These are phyloP conservation scores for Pseudozyma flocculosa DNA, from an alignment of 1,284 basidiomycete species.

Conservation along the genomic window DNA sequence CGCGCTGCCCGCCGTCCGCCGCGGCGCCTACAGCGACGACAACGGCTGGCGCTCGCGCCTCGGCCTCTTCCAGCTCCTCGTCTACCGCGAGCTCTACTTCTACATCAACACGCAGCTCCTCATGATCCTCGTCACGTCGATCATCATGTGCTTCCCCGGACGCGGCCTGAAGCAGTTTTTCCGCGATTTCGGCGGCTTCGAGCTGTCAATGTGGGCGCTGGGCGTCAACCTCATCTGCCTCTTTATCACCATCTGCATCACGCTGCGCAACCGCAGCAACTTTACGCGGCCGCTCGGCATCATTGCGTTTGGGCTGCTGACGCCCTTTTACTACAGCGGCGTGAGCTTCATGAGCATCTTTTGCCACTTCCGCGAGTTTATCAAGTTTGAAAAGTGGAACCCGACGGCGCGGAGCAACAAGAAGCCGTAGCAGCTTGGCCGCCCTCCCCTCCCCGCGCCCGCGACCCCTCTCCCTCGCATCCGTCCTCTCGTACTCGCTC, in stretches of 20 bases:
- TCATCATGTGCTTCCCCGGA: constrained; percentile 21
- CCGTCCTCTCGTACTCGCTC: too few species aligned
- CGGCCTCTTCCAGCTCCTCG: constrained; percentile 45
- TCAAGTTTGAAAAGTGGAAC: constrained; percentile 47
- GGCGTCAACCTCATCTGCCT: constrained; percentile 39
- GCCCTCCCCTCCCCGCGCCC: too few species aligned
- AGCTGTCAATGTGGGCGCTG: constrained; percentile 32
- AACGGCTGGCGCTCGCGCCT: constrained; percentile 33
- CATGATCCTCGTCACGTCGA: constrained; percentile 29
- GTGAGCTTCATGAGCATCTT: constrained; percentile 43
- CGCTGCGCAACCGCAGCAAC: constrained; percentile 38
- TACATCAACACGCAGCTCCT: constrained; percentile 33
- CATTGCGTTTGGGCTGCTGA: constrained; percentile 30
- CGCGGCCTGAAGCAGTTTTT: constrained; percentile 30
- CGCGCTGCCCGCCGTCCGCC: constrained; percentile 26
- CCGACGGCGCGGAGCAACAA: constrained; percentile 27
- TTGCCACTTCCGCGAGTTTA: constrained; percentile 46
- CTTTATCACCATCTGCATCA: constrained; percentile 41
- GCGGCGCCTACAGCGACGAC: constrained; percentile 42
- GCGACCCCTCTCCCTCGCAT: too few species aligned
- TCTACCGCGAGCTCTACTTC: constrained; percentile 46
- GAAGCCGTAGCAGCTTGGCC: too few species aligned
- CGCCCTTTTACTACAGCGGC: constrained; percentile 40
- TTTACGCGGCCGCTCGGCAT: constrained; percentile 40
- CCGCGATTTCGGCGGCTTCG: constrained; percentile 37